phyloP scores from a whole-genome alignment of 371 early-diverging fungal species.

The Apophysomyces elegans region DNA sequence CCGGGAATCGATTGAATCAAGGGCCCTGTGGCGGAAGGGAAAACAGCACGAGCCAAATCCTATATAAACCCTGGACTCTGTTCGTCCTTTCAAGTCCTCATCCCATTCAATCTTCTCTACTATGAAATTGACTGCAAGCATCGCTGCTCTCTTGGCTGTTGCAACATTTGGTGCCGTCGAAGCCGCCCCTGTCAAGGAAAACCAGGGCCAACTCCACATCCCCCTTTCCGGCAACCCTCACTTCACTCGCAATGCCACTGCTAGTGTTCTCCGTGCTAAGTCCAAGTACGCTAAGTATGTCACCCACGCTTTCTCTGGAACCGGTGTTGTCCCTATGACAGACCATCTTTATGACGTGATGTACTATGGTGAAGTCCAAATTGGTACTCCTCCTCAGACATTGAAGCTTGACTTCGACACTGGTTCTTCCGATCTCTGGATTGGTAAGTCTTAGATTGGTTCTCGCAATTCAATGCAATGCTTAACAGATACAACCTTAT shows the following conservation, averaged over 20 bases:
- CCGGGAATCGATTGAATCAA: not conserved
- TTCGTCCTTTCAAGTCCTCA: not conserved
- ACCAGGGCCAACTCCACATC: conserved; percentile 11
- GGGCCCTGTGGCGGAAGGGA: not conserved
- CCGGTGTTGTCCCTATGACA: conserved; percentile 24
- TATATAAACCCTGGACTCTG: conserved; percentile 20
- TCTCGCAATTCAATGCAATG: not conserved
- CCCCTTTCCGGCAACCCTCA: conserved; percentile 18
- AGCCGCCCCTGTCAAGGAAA: conserved; percentile 20
- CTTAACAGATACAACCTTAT: too few relatives aligned
- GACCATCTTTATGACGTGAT: conserved; percentile 29
- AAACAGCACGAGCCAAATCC: conserved; percentile 7
- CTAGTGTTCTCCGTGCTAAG: conserved; percentile 18
- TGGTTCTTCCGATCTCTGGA: conserved; percentile 72
- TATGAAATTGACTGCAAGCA: conserved; percentile 15
- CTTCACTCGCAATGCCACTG: conserved; percentile 20
- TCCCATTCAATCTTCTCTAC: conserved; percentile 2
- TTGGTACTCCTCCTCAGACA: conserved; percentile 73
- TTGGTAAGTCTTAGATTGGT: conserved; percentile 17
- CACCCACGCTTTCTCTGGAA: conserved; percentile 4
- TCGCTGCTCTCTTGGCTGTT: conserved; percentile 14
- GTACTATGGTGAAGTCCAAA: conserved; percentile 61
- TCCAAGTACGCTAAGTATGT: conserved; percentile 22
- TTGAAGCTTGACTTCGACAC: conserved; percentile 76
- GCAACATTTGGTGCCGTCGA: not conserved